Evolutionary conservation across 2,329 filamentous ascomycete genomes (phyloP).

Genomic region (Plenodomus lindquistii): DNA sequence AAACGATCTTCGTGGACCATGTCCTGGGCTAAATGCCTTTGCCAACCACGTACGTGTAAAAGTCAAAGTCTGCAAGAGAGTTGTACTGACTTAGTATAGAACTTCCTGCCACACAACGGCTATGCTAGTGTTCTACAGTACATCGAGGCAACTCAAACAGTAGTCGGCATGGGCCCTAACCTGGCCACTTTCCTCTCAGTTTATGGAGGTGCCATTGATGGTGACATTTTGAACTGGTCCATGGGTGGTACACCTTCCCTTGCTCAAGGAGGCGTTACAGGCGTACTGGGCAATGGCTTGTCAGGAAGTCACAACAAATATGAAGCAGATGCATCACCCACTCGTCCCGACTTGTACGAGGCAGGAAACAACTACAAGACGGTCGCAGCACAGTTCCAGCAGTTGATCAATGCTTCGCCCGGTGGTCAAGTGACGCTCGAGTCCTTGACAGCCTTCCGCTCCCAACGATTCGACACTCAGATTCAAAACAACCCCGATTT

Average conservation of each 20-base stretch:
- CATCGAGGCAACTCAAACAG: slow-evolving; percentile 21
- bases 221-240: slow-evolving; percentile 23
- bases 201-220: slow-evolving; percentile 21
- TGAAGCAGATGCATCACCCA: slow-evolving; percentile 27
- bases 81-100: slow-evolving; percentile 1
- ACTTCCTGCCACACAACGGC: slow-evolving; percentile 26
- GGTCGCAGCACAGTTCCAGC: slow-evolving; percentile 24
- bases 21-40: slow-evolving; percentile 29
- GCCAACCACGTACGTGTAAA: slow-evolving; percentile 24
- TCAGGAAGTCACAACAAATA: slow-evolving; percentile 30
- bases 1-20: slow-evolving; percentile 27
- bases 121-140: slow-evolving; percentile 26
- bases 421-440: slow-evolving; percentile 26
- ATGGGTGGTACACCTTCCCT: slow-evolving; percentile 29
- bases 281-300: slow-evolving; percentile 22
- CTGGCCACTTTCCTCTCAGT: slow-evolving; percentile 22
- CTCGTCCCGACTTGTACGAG: slow-evolving; percentile 25
- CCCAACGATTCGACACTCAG: slow-evolving; percentile 23
- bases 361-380: slow-evolving; percentile 27
- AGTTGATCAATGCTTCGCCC: slow-evolving; percentile 23
- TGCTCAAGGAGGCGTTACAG: slow-evolving; percentile 19
- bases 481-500: slow-evolving; percentile 22
- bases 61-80: background rate
- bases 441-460: slow-evolving; percentile 23
- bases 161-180: slow-evolving; percentile 24